Evolutionary conservation across 208 protist species (phyloP), one percentile per base, ranked within the genome.

Genomic region (Trichomonas tenax): DNA sequence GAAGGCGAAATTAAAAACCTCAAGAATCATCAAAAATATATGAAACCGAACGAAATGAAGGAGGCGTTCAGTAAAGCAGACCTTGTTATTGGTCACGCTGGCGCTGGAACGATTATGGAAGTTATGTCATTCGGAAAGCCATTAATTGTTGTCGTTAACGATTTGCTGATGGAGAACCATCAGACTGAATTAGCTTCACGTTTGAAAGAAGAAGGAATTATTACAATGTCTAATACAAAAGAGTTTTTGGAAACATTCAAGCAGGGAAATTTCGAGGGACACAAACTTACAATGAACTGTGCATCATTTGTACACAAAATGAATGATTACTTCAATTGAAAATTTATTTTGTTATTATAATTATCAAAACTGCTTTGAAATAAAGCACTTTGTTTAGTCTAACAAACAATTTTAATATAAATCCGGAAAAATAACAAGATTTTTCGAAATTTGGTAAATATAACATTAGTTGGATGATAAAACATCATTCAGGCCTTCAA

Each of bases 91-190:
- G 96, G 96, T 8, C 96, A 96, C 41, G 97, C 82, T 49, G 97
- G 97, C 26, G 97, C 97, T 34, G 97, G 97, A 26, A 96, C 97
- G 3, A 97, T 97, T 38, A 89, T 97, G 38, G 97, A 97, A 97
- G 44, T 81, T 17, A 48, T 97, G 31, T 46, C 36, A 38, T 36
- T 96, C 63, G 58, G 51, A 44, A 97, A 97, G 48, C 4, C 58
- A 10, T 58, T 97, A 0, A 95, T 97, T 72, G 97, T 97, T 93
- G 97, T 97, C 10, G 95, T 97, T 36, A 97, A 97, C 40, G 96
- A 97, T 41, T 10, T 38, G 63, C 63, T 97, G 23, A 97, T 97
- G 97, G 96, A 97, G 41, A 97, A 97, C n/a, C 97, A 97, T 93
- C 97, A 97, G 96, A 63, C 82, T 41, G 97, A 97, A 93, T 9